Conservation (phyloP, 306 rosid genomes). For the Alnus rubra region DNA sequence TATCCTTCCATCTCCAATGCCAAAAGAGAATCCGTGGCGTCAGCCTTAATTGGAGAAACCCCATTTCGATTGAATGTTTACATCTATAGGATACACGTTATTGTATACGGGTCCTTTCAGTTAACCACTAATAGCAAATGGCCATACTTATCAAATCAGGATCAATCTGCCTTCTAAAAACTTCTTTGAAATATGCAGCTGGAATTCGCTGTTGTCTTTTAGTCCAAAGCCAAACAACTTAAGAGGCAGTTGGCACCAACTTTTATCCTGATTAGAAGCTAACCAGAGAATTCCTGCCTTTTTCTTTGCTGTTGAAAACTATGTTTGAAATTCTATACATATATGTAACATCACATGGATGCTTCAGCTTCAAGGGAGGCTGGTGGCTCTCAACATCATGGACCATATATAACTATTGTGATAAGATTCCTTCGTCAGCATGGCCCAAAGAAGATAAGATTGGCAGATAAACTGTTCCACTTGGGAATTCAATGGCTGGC, state of each 20-base stretch:
- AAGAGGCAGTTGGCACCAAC: not conserved
- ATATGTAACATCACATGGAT: slow-evolving; percentile 7
- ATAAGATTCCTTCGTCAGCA: slow-evolving; percentile 36
- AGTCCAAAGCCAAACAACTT: not conserved
- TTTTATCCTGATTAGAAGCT: slow-evolving; percentile 4
- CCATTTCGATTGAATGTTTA: not conserved
- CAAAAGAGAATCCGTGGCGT: slow-evolving; percentile 1
- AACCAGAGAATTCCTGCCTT: slow-evolving; percentile 26
- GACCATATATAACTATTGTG: slow-evolving; percentile 16
- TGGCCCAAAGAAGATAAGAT: slow-evolving; percentile 35
- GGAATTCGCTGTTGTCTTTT: not conserved
- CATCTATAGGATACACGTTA: not conserved
- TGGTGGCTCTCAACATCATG: slow-evolving; percentile 42
- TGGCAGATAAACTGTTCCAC: slow-evolving; percentile 32
- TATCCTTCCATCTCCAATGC: not conserved
- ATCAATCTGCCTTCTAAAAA: not conserved
- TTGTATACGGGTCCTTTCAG: not conserved
- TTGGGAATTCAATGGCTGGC: slow-evolving; percentile 10
- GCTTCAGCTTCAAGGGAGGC: slow-evolving; percentile 24
- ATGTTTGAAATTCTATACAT: slow-evolving; percentile 9
- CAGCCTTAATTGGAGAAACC: not conserved
- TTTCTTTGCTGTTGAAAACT: slow-evolving; percentile 8
- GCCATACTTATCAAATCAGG: not conserved
- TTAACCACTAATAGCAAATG: too few species aligned
- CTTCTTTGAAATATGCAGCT: not conserved